A percentile compares a stretch with the other conserved stretches of the same genome.
Evolutionary conservation across 306 rosid genomes (phyloP).

Genomic region (Trifolium subterraneum): DNA sequence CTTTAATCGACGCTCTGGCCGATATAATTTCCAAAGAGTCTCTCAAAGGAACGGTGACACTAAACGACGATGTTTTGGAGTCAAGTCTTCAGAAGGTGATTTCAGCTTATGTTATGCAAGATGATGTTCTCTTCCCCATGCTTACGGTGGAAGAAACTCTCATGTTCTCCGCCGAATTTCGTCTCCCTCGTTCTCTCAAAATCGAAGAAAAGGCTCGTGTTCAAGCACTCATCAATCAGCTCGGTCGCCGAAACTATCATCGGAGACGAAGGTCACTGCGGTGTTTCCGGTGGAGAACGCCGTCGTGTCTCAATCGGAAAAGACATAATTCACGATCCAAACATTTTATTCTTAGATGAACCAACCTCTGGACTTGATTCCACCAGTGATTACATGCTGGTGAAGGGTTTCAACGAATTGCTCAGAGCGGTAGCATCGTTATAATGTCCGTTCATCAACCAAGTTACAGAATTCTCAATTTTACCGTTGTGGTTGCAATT

Average conservation of each 20-base stretch:
- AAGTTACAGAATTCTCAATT: conserved; percentile 79
- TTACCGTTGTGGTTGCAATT: conserved; percentile 83
- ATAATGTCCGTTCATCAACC: conserved; percentile 90
- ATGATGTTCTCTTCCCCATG: conserved; percentile 94
- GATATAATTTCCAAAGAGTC: conserved; percentile 77
- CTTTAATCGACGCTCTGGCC: conserved; percentile 87
- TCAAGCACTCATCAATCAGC: conserved; percentile 75
- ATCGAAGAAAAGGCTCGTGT: conserved; percentile 80
- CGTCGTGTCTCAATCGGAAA: conserved; percentile 89
- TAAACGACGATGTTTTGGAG: conserved; percentile 68
- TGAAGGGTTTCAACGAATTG: conserved; percentile 83
- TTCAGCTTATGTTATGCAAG: conserved; percentile 97
- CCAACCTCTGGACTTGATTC: conserved; percentile 95
- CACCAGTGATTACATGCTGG: conserved; percentile 93
- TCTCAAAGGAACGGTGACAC: conserved; percentile 61
- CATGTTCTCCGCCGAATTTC: conserved; percentile 86
- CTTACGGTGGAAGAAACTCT: conserved; percentile 94
- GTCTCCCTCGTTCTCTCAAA: conserved; percentile 81
- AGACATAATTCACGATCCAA: conserved; percentile 89
- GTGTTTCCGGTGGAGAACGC: conserved; percentile 89
- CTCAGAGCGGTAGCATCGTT: conserved; percentile 87
- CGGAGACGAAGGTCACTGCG: conserved; percentile 92
- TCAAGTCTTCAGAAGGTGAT: conserved; percentile 70
- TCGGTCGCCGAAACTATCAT: conserved; percentile 78
- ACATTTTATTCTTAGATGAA: conserved; percentile 82